These are phyloP conservation scores for Hericium rajendrae DNA, from an alignment of 768 basidiomycete species.

Conservation along the genomic window DNA sequence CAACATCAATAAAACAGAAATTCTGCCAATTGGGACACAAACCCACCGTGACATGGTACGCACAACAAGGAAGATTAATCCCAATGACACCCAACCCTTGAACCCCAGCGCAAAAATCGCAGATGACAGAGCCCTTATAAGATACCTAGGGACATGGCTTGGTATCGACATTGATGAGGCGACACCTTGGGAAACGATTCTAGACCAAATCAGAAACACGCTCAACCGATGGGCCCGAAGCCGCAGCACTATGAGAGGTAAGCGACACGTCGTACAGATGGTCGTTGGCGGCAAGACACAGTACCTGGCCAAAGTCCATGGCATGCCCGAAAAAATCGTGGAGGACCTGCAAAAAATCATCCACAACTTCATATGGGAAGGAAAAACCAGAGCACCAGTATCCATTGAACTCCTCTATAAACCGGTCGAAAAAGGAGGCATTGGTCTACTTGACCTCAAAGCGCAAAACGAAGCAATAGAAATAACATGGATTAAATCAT, in stretches of 20 bases:
- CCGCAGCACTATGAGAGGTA: constrained; percentile 11
- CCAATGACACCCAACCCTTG: not conserved
- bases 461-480: constrained; percentile 9
- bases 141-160: not conserved
- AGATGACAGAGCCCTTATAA: not conserved
- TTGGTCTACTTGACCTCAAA: constrained; percentile 6
- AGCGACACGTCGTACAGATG: constrained; percentile 15
- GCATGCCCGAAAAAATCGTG: constrained; percentile 16
- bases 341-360: not conserved
- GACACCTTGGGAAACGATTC: not conserved
- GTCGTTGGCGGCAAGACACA: constrained; percentile 18
- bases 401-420: not conserved
- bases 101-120: not conserved
- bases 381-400: not conserved
- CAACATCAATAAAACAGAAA: constrained; percentile 31
- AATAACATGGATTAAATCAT: constrained; percentile 6
- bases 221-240: not conserved
- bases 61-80: not conserved
- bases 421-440: not conserved
- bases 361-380: constrained; percentile 14
- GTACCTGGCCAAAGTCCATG: constrained; percentile 18
- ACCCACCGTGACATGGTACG: constrained; percentile 1
- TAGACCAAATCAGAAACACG: not conserved
- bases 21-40: constrained; percentile 24
- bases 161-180: not conserved